These are phyloP conservation scores for Stereocaulon alpinum DNA, from an alignment of 495 filamentous ascomycete species.

Conservation along the genomic window DNA sequence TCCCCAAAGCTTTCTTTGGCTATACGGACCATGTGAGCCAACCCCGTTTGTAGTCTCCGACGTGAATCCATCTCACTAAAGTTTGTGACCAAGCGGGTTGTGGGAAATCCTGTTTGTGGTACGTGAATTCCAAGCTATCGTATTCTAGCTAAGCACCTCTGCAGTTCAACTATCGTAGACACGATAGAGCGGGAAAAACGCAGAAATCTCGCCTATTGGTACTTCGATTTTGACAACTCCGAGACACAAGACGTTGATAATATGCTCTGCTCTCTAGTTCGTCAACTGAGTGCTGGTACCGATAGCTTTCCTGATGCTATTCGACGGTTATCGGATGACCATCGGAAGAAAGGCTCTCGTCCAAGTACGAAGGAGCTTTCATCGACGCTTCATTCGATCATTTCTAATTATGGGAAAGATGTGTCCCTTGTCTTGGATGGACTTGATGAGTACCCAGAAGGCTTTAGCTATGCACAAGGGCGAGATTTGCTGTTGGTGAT, in stretches of 20 bases:
- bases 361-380: background rate
- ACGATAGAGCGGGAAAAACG: background rate
- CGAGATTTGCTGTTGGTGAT: background rate
- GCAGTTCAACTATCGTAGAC: conserved; percentile 4
- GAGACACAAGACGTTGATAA: background rate
- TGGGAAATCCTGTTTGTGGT: conserved; percentile 3
- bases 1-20: conserved; percentile 11
- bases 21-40: conserved; percentile 13
- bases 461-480: background rate
- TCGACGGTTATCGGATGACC: background rate
- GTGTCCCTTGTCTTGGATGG: conserved; percentile 1
- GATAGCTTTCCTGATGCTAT: background rate
- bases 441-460: background rate
- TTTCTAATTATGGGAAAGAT: background rate
- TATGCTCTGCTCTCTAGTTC: background rate
- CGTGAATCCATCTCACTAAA: background rate
- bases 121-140: no score
- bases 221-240: background rate
- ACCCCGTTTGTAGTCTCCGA: no score
- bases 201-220: conserved; percentile 3
- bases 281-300: background rate
- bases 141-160: background rate
- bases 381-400: background rate
- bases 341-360: background rate
- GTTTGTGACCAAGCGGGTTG: background rate